Evolutionary conservation across 108 stramenopile species (phyloP), one percentile per base, ranked within the genome.

Genomic region (Cyclostephanos tholiformis): DNA sequence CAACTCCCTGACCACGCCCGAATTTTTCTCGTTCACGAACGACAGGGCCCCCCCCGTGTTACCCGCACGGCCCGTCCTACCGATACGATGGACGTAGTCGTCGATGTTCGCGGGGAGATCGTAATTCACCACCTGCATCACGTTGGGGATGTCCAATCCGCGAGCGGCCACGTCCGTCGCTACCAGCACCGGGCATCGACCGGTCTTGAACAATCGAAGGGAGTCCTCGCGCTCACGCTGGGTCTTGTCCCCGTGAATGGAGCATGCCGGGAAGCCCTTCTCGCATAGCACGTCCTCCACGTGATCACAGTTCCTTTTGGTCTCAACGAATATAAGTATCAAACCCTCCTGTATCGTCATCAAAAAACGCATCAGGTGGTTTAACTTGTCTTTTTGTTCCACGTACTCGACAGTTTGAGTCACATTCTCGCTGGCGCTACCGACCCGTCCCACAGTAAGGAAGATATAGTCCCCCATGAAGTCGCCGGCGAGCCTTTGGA

Each of bases 51-150:
- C 67, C 26, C 99, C 99, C 56, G 93, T 96, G 48, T 97, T 97
- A 30, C 98, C 98, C 10, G 98, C 99, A 63, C 99, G 92, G n/a
- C 98, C 99, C 12, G 97, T 98, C 79, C 99, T 97, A 26, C 99
- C 99, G 79, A 99, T 98, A 49, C 99, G 86, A 85, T 99, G 99
- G 25, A 99, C 96, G 74, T 99, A 99, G 67, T 92, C 90, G 53
- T 99, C 98, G 80, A 98, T 97, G 35, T 91, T 94, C 35, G 77
- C 74, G 30, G 99, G 98, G 44, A 98, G 74, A 71, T 99, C 98
- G 75, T 89, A 99, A 80, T 99, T 99, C 80, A 99, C 72, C 9
- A 99, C 97, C 65, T 96, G 93, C 14, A 93, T 88, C 20, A 99
- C 98, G 72, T 98, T 96, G n/a, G 97, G 96, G 67, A 99, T 98